Base-by-base conservation (phyloP, 257 asterid species). In the Ligustrum vulgare region DNA sequence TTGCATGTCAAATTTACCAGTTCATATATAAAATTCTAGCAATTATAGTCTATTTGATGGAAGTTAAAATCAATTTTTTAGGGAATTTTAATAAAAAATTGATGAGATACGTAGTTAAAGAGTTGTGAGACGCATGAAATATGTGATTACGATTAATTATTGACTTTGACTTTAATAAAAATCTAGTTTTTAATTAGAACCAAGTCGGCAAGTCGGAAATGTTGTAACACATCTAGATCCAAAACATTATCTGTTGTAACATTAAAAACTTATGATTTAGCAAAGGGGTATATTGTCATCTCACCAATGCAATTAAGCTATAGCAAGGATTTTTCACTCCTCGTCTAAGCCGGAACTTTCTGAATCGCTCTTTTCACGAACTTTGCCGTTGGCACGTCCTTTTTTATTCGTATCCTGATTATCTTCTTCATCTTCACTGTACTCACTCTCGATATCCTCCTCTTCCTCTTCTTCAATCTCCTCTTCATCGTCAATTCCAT, bases 381-480 rank as follows among this genome's bases (percentile, higher is more conserved):
- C 71, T 78, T 81, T 80, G 36, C 86, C 83, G 31, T 82, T 89
- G 8, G 54, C 68, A 43, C 58, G 8, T 5, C 77, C 78, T 75
- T 80, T 84, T 72, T 77, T 85, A 16, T 70, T 77, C 4, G 28
- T 74, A 9, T 63, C 67, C 36, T 41, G 49, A 32, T 80, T 64
- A 0, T 87, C 89, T 11, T 82, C 92, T 6, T 93, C 98, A n/a
- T 88, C 94, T 22, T 91, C 97, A 31, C 98, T 94, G 54, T 92
- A 94, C 85, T 94, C 98, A 32, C 98, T 92, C 80, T 88, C 80
- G 13, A 84, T 85, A 54, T 90, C 96, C 73, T 89, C 97, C 7
- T 87, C 87, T 1, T 84, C 95, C 73, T 90, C 93, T 20, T 85
- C 98, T 71, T 85, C 91, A 3, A 7, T 67, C 15, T 82, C 98